Evolutionary conservation across 352 stramenopile genomes (phyloP).

Genomic region (Globisporangium solare): DNA sequence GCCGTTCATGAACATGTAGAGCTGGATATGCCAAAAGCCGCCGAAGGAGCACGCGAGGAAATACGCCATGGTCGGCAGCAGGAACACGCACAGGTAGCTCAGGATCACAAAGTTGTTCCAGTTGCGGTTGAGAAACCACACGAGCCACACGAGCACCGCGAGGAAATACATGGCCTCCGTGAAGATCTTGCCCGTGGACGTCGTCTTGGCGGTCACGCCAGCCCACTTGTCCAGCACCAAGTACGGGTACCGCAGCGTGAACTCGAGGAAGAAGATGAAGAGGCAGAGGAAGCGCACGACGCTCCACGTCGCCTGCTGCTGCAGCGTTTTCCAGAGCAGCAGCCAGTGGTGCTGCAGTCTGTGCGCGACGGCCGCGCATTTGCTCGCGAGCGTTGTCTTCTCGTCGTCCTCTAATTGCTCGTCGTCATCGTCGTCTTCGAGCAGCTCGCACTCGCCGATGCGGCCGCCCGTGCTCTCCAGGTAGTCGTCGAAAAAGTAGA

Average conservation of each 20-base stretch:
- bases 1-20: conserved; percentile 33
- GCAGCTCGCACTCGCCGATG: conserved; percentile 20
- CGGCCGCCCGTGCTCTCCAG: conserved; percentile 24
- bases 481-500: conserved; percentile 33
- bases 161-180: conserved; percentile 28
- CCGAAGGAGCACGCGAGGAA: conserved; percentile 20
- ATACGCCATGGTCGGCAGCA: conserved; percentile 23
- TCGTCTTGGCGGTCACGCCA: conserved; percentile 25
- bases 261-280: conserved; percentile 47
- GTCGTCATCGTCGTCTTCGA: conserved; percentile 19
- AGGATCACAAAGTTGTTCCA: conserved; percentile 30
- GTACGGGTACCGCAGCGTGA: conserved; percentile 38
- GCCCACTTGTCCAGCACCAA: conserved; percentile 34
- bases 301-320: conserved; percentile 30
- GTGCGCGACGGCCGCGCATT: conserved; percentile 14
- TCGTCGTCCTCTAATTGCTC: conserved; percentile 12
- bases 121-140: conserved; percentile 26
- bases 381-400: conserved; percentile 19
- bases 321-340: conserved; percentile 25
- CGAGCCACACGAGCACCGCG: conserved; percentile 25
- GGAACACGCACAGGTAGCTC: conserved; percentile 20
- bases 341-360: conserved; percentile 28
- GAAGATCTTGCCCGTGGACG: conserved; percentile 23
- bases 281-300: conserved; percentile 34
- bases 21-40: conserved; percentile 18